A percentile compares a stretch with the other conserved stretches of the same genome.
Evolutionary conservation across 352 stramenopile genomes (phyloP).

Genomic region (Plasmopara muralis): DNA sequence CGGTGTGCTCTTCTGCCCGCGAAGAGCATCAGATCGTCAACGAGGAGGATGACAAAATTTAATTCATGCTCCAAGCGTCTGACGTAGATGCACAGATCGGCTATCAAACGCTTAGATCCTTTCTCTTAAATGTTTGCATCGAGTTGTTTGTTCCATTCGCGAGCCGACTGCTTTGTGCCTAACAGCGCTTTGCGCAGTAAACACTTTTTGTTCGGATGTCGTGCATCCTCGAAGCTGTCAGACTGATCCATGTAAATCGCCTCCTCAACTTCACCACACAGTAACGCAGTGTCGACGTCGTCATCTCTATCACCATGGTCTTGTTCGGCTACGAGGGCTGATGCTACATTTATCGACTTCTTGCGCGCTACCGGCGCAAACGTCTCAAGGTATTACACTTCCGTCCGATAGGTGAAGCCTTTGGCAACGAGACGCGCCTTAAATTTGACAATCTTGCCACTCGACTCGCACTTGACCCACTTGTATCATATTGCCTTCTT

Average conservation of each 20-base stretch:
- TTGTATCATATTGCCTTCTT: not conserved
- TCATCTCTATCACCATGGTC: not conserved
- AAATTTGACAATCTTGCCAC: not conserved
- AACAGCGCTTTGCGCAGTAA: not conserved
- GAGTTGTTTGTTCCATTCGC: not conserved
- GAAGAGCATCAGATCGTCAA: not conserved
- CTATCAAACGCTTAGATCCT: not conserved
- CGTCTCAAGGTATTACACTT: not conserved
- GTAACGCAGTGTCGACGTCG: not conserved
- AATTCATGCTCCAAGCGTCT: not conserved
- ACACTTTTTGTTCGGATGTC: not conserved
- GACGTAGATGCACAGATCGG: not conserved
- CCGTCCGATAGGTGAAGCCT: not conserved
- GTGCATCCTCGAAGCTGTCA: not conserved
- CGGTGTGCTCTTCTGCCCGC: not conserved
- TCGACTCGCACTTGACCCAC: not conserved
- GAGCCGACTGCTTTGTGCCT: not conserved
- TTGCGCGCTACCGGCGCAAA: not conserved
- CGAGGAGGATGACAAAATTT: not conserved
- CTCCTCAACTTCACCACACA: not conserved
- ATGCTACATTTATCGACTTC: too few relatives aligned
- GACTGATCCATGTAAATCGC: not conserved
- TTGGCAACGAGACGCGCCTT: not conserved
- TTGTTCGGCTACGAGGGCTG: not conserved
- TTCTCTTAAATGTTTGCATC: not conserved